Evolutionary conservation across 2,329 filamentous ascomycete species (phyloP).

Genomic region (Penicillium sp.): DNA sequence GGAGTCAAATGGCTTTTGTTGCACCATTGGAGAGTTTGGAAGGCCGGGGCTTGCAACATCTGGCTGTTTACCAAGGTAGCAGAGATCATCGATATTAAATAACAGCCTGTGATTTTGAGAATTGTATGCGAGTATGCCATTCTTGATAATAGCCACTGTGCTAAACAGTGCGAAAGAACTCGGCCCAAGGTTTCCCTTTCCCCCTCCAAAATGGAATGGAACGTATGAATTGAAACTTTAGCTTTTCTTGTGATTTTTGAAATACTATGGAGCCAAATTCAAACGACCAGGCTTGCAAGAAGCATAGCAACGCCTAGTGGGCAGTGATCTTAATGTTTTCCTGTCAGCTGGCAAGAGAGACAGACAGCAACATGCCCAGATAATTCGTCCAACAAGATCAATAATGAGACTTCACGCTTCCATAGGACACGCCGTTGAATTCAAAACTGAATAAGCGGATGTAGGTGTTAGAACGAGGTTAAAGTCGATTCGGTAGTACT

Average conservation of each 20-base stretch:
- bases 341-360: no score
- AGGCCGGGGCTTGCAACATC: constrained; percentile 10
- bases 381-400: not conserved
- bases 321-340: no score
- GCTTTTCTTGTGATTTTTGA: no score
- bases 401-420: constrained; percentile 23
- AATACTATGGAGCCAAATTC: no score
- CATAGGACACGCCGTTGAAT: constrained; percentile 28
- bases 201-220: no score
- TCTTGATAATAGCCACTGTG: not conserved
- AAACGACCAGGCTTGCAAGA: no score
- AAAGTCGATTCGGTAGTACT: constrained; percentile 15
- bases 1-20: constrained; percentile 59
- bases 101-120: not conserved
- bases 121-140: not conserved
- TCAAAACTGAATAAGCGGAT: constrained; percentile 27
- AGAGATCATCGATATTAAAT: not conserved
- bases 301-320: no score
- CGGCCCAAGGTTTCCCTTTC: no score
- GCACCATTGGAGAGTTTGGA: constrained; percentile 44
- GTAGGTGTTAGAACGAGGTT: constrained; percentile 20
- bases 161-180: no score
- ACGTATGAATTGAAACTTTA: no score
- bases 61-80: constrained; percentile 6
- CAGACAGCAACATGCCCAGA: no score